These are phyloP conservation scores for Spergularia bocconei DNA, from an alignment of 148 eudicot species.

Conservation along the genomic window DNA sequence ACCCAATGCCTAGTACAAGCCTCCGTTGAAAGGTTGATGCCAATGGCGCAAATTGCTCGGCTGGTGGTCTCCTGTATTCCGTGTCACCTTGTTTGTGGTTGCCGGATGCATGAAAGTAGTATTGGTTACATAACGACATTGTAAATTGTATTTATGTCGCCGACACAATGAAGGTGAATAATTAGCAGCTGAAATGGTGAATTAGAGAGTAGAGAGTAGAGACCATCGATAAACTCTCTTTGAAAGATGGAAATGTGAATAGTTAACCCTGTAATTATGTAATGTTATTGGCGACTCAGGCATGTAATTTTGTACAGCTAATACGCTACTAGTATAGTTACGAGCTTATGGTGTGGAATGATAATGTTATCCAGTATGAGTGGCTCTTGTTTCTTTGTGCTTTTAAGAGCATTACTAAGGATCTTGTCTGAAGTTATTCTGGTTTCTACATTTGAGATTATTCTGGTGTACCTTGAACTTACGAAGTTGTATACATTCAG, in stretches of 20 bases:
- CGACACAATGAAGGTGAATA: neutral
- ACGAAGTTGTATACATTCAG: too few species aligned
- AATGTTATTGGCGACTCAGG: neutral
- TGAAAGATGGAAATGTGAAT: neutral
- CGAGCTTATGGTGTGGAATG: neutral
- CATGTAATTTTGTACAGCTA: neutral
- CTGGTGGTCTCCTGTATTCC: constrained; percentile 33
- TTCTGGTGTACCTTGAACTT: too few species aligned
- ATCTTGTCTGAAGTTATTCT: too few species aligned
- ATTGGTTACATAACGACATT: constrained; percentile 35
- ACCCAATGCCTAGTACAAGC: constrained; percentile 62
- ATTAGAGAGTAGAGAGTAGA: neutral
- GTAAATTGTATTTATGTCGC: neutral
- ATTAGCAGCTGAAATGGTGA: neutral
- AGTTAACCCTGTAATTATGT: neutral
- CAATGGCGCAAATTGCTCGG: constrained; percentile 59
- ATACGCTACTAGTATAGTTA: neutral
- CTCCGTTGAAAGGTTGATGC: constrained; percentile 60
- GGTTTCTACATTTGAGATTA: too few species aligned
- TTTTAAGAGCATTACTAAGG: too few species aligned
- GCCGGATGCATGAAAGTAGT: constrained; percentile 15
- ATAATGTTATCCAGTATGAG: constrained; percentile 16
- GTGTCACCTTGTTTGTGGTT: constrained; percentile 25
- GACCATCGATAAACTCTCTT: neutral
- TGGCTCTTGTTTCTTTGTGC: constrained; percentile 19